Evolutionary conservation across 2,329 filamentous ascomycete genomes (phyloP), one percentile per base, ranked within the genome.

Genomic region (Botryotinia calthae): DNA sequence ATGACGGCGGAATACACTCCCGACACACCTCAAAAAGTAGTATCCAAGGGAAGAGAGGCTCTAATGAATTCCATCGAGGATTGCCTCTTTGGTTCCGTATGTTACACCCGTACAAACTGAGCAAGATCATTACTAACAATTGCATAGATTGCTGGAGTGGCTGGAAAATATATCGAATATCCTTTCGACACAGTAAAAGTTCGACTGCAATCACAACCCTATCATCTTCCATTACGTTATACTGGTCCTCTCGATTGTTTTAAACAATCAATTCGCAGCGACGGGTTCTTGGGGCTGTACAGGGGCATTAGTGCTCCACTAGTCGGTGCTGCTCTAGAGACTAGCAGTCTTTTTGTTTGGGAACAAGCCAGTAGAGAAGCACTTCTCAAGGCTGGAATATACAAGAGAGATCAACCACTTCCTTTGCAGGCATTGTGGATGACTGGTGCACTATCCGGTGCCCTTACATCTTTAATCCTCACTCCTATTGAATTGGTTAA

Each of bases 121-220:
- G 12, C 48, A 28, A 66, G 37, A 20, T 34, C 4, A n/a, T n/a
- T 61, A n/a, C 70, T 76, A 74, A 76, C 42, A 65, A 56, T 37
- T 63, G 44, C 48, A 25, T 66, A 94, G 92, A 82, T 88, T 73
- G 95, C 95, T 72, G 96, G 96, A 74, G 89, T 97, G 74, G 90
- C 93, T 51, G 95, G 95, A 75, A 99, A 98, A 85, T 93, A 95
- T 82, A 95, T 99, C 80, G 96, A 99, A 82, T 99, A 98, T 82
- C 96, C 96, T 37, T 99, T 99, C 83, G 96, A 99, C 83, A 99
- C 96, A 0, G 91, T 99, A 82, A 99, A 99, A 84, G 96, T 99
- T 74, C 93, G 96, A 58, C 88, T 99, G 18, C 96, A 99, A 82
- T 96, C 95, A n/a, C 95, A 98, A 82, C 93, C 94, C 48, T 92